Percentiles rank a stretch among this genome's conserved stretches.
These are phyloP conservation scores for Eucalyptus coolabah DNA, from an alignment of 345 rosid species.

Conservation along the genomic window DNA sequence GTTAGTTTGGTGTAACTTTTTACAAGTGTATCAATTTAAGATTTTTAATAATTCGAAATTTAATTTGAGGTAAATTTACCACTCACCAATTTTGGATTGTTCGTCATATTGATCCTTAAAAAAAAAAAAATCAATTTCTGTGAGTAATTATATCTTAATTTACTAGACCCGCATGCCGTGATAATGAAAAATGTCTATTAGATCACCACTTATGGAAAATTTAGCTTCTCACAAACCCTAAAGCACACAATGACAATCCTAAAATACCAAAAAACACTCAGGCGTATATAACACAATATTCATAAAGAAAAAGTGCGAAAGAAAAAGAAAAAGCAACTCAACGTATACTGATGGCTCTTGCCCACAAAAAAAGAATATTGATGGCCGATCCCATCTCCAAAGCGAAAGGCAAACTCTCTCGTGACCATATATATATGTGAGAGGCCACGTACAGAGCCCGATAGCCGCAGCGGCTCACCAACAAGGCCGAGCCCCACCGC, in stretches of 20 bases:
- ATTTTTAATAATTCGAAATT: fast-evolving
- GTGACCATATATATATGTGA: neutral
- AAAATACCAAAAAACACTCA: neutral
- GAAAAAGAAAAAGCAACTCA: neutral
- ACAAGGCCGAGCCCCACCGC: neutral
- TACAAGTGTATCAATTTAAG: fast-evolving
- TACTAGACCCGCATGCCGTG: neutral
- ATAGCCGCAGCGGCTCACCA: neutral
- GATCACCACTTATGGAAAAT: neutral
- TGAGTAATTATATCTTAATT: neutral
- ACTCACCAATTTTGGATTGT: fast-evolving
- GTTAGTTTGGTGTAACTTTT: too few relatives aligned
- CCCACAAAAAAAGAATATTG: neutral
- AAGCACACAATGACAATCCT: neutral
- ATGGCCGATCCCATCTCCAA: neutral
- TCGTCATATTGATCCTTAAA: too few relatives aligned
- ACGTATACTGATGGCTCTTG: neutral
- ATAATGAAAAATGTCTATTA: neutral
- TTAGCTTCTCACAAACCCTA: neutral
- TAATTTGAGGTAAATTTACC: too few relatives aligned
- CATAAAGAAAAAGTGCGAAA: neutral
- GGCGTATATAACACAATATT: neutral
- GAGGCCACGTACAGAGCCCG: neutral
- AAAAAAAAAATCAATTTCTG: too few relatives aligned
- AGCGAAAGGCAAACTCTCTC: neutral